Percentiles rank a stretch among this genome's conserved stretches.
phyloP scores from a whole-genome alignment of 352 stramenopile species.

The Phytophthora foliorum region DNA sequence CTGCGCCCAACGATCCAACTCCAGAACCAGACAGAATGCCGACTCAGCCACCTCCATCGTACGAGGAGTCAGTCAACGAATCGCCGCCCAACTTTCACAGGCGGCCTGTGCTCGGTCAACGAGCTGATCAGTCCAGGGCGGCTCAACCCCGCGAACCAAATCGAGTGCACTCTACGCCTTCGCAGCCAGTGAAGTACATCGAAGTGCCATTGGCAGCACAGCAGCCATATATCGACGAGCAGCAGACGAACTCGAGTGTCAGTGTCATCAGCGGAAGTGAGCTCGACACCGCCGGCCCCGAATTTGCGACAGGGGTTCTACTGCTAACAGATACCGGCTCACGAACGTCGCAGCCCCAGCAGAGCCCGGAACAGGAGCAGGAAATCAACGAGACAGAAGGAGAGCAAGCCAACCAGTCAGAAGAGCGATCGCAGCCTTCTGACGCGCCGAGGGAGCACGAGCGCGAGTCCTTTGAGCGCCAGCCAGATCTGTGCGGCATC shows the following conservation, averaged over 20 bases:
- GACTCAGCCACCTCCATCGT: conserved; percentile 3
- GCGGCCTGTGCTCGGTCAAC: conserved; percentile 5
- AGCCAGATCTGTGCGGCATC: conserved; percentile 58
- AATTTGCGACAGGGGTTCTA: conserved; percentile 28
- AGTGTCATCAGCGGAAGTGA: conserved; percentile 37
- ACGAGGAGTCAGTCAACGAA: conserved; percentile 14
- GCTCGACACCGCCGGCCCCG: conserved; percentile 22
- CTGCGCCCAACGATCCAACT: background rate
- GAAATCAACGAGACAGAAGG: conserved; percentile 1
- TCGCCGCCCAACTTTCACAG: conserved; percentile 26
- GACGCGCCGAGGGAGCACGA: conserved; percentile 7
- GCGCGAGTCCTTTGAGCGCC: background rate
- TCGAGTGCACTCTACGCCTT: conserved; percentile 29
- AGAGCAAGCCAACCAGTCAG: background rate
- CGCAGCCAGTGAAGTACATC: conserved; percentile 26
- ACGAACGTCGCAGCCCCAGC: conserved; percentile 4
- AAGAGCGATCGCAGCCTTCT: conserved; percentile 17
- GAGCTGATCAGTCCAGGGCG: conserved; percentile 9
- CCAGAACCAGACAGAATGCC: conserved; percentile 7
- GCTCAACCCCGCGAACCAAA: conserved; percentile 12
- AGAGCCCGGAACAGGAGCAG: conserved; percentile 5
- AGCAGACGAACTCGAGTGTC: conserved; percentile 29
- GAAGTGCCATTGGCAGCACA: conserved; percentile 33
- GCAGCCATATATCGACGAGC: conserved; percentile 11
- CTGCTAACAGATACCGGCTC: conserved; percentile 21